Base-by-base conservation (phyloP, 192 early-diverging fungal species). In the Funneliformis geosporum region DNA sequence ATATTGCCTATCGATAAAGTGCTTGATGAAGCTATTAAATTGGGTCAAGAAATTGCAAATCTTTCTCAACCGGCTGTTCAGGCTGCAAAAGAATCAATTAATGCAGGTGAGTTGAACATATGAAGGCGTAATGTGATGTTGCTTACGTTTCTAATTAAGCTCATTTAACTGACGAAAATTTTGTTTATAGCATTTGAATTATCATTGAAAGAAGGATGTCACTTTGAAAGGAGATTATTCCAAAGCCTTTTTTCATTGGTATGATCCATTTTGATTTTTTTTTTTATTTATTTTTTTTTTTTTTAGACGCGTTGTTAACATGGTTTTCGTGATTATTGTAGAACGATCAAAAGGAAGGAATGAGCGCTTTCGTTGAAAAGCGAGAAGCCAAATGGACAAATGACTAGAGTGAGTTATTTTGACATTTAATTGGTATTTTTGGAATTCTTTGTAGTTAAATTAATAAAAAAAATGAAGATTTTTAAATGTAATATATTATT, bases 41-140 rank as follows among this genome's bases (percentile, higher is more conserved):
- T 92, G 14, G 98, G 95, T 18, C 85, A 90, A 76, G 90, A 89
- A 81, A 98, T 99, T 84, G 96, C 97, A 10, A 81, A 79, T 66
- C 90, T 94, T 91, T 93, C 94, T 44, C 91, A 93, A 55, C 95
- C 96, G 39, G 89, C 91, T 50, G 92, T 96, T 60, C 90, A 97
- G 85, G 96, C 98, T 95, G 92, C 91, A 81, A 98, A 98, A 91
- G 98, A 99, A 84, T 91, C 94, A n/a, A 90, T 98, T 33, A 96
- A 99, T 87, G 90, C 93, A 83, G 88, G 93, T 90, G 83, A 70
- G 84, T 78, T 14, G n/a, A 10, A 38, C 7, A 11, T 60, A 33
- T 55, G 8, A 60, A 50, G 23, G n/a, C 4, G 47, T 16, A 7
- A 16, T 11, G 5, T n/a, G 42, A 47, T 25, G 12, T 28, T n/a